Conservation (phyloP, 805 yeast genomes). For the Metschnikowia koreensis region DNA sequence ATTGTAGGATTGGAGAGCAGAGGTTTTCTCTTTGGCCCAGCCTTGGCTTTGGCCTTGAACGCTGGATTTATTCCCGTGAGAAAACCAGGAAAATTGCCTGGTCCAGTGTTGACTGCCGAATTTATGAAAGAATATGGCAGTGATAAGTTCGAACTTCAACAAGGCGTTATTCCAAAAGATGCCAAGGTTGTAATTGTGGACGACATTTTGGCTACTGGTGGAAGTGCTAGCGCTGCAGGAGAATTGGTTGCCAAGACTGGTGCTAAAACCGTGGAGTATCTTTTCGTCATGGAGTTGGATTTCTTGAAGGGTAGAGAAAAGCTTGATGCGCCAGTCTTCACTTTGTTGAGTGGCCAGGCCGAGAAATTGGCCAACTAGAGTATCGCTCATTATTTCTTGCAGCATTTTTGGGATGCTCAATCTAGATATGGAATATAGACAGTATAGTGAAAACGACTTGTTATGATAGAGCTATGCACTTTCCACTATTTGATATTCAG, state of each 20-base stretch:
- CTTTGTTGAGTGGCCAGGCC: conserved; percentile 79
- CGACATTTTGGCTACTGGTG: conserved; percentile 98
- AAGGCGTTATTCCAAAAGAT: conserved; percentile 73
- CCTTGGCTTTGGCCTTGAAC: conserved; percentile 83
- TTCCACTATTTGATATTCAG: too few species aligned
- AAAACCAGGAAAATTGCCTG: conserved; percentile 94
- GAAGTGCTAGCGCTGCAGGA: conserved; percentile 93
- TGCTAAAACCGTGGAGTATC: conserved; percentile 74
- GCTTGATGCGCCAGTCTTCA: conserved; percentile 83
- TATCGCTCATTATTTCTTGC: too few species aligned
- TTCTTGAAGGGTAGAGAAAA: conserved; percentile 92
- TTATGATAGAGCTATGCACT: too few species aligned
- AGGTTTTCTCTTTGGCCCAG: conserved; percentile 95
- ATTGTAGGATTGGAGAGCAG: conserved; percentile 94
- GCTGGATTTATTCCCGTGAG: conserved; percentile 95
- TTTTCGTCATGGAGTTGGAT: conserved; percentile 91
- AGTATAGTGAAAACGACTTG: too few species aligned
- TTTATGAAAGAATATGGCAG: conserved; percentile 91
- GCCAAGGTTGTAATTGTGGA: conserved; percentile 86
- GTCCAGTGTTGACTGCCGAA: conserved; percentile 66
- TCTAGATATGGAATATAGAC: too few species aligned
- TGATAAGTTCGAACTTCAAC: conserved; percentile 87
- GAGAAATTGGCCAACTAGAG: conserved; percentile 38
- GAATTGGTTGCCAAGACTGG: conserved; percentile 65
- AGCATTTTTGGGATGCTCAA: too few species aligned